Evolutionary conservation across 2,329 filamentous ascomycete genomes (phyloP), one percentile per base, ranked within the genome.

Genomic region (Hortaea sp.): DNA sequence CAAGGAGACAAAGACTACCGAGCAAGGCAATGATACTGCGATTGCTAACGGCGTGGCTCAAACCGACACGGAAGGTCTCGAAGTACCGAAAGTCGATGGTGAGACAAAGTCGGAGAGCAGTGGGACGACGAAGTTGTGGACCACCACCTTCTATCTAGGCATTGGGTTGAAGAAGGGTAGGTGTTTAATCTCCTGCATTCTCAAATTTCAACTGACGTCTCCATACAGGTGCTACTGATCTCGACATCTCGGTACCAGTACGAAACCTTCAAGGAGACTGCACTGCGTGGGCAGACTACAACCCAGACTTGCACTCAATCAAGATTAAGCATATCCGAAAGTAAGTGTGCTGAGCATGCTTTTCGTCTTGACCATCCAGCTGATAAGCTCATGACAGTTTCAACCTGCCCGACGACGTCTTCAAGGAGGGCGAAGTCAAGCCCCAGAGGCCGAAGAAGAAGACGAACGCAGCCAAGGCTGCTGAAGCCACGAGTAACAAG

Each of bases 121-220:
- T 37, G 66, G 69, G 49, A 66, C 68, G 31, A 66, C 69, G 44
- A 74, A 72, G 40, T 69, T 97, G 29, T 94, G 86, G 63, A 97
- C 90, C 0, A 88, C 88, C 27, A 95, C 89, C 1, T 90, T 89
- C 65, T 98, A 97, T 63, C 88, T 98, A 60, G 92, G 92, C 32
- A 74, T 97, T 41, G 84, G 90, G 57, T 69, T 95, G 46, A 75
- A 76, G 34, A 53, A 54, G 46, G 57, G 57, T 58, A 20, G 27
- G 48, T 34, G 20, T 4, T 20, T 20, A 20, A 20, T 20, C 20
- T 20, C 4, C 20, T 20, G 20, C 2, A 20, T 20, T 20, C 4
- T 20, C 20, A 20, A 20, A 20, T 20, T 2, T 20, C 20, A 20
- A 20, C 20, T 39, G 37, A 39, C 37, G 7, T 13, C 7, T 12